A percentile compares a stretch with the other conserved stretches of the same genome.
phyloP scores from a whole-genome alignment of 75 land plant genomes.

The Selaginella moellendorffii region DNA sequence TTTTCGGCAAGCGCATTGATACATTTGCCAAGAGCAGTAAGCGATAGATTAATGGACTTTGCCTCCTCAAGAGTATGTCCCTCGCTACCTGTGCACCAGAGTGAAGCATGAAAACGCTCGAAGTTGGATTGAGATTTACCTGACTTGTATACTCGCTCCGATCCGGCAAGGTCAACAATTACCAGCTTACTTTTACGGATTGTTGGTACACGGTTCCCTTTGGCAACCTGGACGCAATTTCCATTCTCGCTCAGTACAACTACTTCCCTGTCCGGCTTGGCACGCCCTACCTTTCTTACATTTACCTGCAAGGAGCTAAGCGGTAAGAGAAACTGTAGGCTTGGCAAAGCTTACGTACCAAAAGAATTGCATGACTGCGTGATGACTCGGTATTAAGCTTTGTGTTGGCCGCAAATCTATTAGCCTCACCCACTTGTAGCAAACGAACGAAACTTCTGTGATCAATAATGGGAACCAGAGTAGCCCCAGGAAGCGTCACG shows the following conservation, averaged over 20 bases:
- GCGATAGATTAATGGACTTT: slow-evolving; percentile 67
- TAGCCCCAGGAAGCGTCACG: slow-evolving; percentile 49
- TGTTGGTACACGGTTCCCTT: slow-evolving; percentile 47
- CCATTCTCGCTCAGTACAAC: slow-evolving; percentile 43
- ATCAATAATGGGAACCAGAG: not conserved
- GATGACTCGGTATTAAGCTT: slow-evolving; percentile 97
- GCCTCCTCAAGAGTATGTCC: slow-evolving; percentile 69
- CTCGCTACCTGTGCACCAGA: slow-evolving; percentile 44
- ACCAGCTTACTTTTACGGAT: slow-evolving; percentile 72
- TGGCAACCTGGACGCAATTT: slow-evolving; percentile 21
- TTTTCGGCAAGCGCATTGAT: slow-evolving; percentile 77
- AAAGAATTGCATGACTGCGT: slow-evolving; percentile 92
- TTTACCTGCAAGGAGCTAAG: slow-evolving; percentile 47
- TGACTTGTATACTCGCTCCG: slow-evolving; percentile 81
- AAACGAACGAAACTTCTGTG: slow-evolving; percentile 47
- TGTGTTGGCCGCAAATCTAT: slow-evolving; percentile 95
- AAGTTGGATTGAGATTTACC: slow-evolving; percentile 27
- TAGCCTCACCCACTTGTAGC: slow-evolving; percentile 73
- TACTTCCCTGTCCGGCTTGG: slow-evolving; percentile 32
- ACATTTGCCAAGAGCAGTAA: slow-evolving; percentile 74
- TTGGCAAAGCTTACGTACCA: slow-evolving; percentile 57
- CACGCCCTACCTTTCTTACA: slow-evolving; percentile 50
- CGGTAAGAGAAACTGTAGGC: slow-evolving; percentile 33
- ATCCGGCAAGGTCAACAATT: slow-evolving; percentile 89
- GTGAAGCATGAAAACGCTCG: not conserved